Conservation (phyloP, 2,329 filamentous ascomycete genomes). For the Myriosclerotinia duriaeana region DNA sequence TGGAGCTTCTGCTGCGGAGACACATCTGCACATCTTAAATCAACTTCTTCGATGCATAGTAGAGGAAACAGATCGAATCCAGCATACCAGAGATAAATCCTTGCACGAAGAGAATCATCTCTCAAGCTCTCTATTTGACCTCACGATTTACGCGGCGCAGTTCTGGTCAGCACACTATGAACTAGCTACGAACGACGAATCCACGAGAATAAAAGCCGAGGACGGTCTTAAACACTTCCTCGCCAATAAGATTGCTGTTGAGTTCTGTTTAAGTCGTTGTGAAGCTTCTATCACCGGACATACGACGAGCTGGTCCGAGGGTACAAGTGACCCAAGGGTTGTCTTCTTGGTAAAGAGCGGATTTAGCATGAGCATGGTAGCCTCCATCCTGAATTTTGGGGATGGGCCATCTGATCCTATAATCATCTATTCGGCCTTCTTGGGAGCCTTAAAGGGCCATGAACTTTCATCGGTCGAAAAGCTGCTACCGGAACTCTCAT, state of each 20-base stretch:
- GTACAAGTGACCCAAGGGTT: background rate
- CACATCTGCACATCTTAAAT: background rate
- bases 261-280: background rate
- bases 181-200: background rate
- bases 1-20: background rate
- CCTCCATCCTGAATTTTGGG: background rate
- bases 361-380: background rate
- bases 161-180: background rate
- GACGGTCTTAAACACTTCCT: background rate
- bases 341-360: background rate
- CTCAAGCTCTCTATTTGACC: background rate
- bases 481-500: background rate
- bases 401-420: background rate
- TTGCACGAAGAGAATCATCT: background rate
- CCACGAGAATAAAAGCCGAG: background rate
- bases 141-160: background rate
- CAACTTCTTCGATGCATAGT: background rate
- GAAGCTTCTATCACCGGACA: background rate
- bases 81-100: background rate
- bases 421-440: background rate
- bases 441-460: background rate
- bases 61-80: background rate
- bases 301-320: background rate
- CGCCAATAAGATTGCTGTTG: background rate
- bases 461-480: background rate